Conservation (phyloP, 768 basidiomycete genomes). For the Russula compacta region DNA sequence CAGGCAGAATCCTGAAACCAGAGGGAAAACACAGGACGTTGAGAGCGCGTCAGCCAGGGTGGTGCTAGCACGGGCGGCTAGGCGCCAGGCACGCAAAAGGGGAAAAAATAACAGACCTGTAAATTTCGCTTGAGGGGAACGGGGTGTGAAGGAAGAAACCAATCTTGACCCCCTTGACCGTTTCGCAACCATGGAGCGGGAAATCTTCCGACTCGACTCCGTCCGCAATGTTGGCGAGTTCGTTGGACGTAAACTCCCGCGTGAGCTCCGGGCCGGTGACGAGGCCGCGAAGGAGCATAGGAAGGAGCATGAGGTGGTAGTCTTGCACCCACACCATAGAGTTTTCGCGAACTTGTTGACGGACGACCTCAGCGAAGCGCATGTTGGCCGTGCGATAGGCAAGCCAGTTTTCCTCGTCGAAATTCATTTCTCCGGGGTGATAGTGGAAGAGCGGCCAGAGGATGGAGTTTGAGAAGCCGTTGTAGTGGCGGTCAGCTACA, state of each 20-base stretch:
- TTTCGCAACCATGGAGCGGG: constrained; percentile 29
- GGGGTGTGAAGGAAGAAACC: constrained; percentile 99
- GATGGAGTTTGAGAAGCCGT: constrained; percentile 98
- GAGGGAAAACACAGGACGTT: neutral
- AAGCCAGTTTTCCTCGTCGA: constrained; percentile 97
- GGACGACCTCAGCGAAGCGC: constrained; percentile 86
- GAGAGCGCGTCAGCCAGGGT: neutral
- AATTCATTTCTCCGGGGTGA: constrained; percentile 99
- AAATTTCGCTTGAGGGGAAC: constrained; percentile 96
- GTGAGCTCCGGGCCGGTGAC: constrained; percentile 59
- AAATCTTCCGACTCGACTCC: constrained; percentile 50
- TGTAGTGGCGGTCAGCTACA: constrained; percentile 96
- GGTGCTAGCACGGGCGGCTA: neutral
- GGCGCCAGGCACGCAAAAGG: neutral
- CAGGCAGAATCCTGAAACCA: constrained; percentile 75
- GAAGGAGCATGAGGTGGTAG: constrained; percentile 95
- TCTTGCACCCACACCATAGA: constrained; percentile 99
- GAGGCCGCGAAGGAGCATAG: constrained; percentile 85
- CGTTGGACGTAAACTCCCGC: constrained; percentile 48
- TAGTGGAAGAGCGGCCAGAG: constrained; percentile 99
- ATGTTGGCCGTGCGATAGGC: constrained; percentile 97
- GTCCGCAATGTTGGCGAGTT: constrained; percentile 63
- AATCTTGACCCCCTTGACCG: constrained; percentile 73
- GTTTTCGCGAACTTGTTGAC: constrained; percentile 66
- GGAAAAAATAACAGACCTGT: constrained; percentile 49